Evolutionary conservation across 1,284 basidiomycete genomes (phyloP).

Genomic region (Entoloma clypeatum): DNA sequence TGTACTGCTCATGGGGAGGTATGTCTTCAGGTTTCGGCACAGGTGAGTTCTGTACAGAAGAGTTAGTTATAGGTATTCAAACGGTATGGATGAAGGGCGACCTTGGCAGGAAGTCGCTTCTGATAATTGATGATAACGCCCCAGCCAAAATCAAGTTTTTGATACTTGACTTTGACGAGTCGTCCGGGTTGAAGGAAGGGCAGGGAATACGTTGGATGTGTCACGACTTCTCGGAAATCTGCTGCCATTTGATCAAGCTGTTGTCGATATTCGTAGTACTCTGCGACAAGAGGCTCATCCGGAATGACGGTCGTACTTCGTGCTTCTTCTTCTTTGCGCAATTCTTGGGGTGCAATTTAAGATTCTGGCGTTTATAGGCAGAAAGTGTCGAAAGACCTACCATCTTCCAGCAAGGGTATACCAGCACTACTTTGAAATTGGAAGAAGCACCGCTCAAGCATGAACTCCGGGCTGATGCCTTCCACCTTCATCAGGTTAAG

Average conservation of each 20-base stretch:
- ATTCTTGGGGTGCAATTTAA: too few relatives aligned
- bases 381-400: constrained; percentile 41
- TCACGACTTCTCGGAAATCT: constrained; percentile 90
- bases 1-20: constrained; percentile 85
- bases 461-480: constrained; percentile 97
- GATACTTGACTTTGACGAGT: constrained; percentile 84
- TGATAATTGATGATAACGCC: constrained; percentile 91
- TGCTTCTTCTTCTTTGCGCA: constrained; percentile 71
- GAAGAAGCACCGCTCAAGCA: constrained; percentile 97
- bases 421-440: constrained; percentile 95
- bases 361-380: not conserved
- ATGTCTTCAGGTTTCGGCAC: constrained; percentile 62
- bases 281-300: constrained; percentile 80
- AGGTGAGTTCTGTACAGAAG: constrained; percentile 45
- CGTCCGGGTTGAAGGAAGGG: constrained; percentile 94
- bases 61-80: not conserved
- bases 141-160: constrained; percentile 94
- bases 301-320: constrained; percentile 70
- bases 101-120: constrained; percentile 77
- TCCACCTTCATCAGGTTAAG: constrained; percentile 99
- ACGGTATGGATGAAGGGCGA: constrained; percentile 23
- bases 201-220: constrained; percentile 90
- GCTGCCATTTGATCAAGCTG: constrained; percentile 86
- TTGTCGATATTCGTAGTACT: constrained; percentile 90
- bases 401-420: constrained; percentile 84